Conservation (phyloP, 2,329 filamentous ascomycete species). For the Harringtonia lauricola region DNA sequence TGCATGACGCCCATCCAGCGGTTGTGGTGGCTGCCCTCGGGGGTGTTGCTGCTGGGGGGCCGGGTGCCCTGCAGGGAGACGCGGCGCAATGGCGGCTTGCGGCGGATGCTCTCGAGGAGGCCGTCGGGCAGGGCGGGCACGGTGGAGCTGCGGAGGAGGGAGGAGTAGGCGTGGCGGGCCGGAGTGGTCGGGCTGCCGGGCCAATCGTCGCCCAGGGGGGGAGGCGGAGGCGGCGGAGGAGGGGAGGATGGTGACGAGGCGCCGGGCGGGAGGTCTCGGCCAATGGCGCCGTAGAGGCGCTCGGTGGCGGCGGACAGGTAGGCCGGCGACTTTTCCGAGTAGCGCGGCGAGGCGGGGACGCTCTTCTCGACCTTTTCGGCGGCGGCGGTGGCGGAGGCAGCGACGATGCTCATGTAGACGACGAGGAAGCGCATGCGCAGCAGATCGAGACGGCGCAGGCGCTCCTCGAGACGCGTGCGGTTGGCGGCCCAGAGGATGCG, state of each 20-base stretch:
- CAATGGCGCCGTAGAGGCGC: background rate
- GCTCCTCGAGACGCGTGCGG: slow-evolving; percentile 42
- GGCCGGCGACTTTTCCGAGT: slow-evolving; percentile 19
- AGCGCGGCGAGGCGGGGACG: slow-evolving; percentile 12
- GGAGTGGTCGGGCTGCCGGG: background rate
- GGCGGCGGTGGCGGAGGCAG: slow-evolving; percentile 22
- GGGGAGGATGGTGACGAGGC: background rate
- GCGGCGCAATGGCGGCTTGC: slow-evolving; percentile 37
- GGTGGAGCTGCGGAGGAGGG: slow-evolving; percentile 1
- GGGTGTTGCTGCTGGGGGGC: slow-evolving; percentile 25
- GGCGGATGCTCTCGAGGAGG: slow-evolving; percentile 31
- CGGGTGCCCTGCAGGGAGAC: slow-evolving; percentile 39
- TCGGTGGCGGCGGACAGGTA: slow-evolving; percentile 5
- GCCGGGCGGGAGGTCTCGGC: no score
- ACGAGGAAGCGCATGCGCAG: slow-evolving; percentile 55
- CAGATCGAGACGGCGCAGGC: slow-evolving; percentile 46
- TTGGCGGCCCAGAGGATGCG: slow-evolving; percentile 48
- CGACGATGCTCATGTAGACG: slow-evolving; percentile 50
- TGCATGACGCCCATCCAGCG: slow-evolving; percentile 54
- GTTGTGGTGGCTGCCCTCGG: slow-evolving; percentile 33
- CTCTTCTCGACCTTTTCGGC: slow-evolving; percentile 23
- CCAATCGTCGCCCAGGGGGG: background rate
- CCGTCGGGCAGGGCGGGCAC: slow-evolving; percentile 26
- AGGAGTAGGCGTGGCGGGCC: background rate
- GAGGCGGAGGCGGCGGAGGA: background rate